Percentiles rank a stretch among this genome's conserved stretches.
phyloP scores from a whole-genome alignment of 2,329 filamentous ascomycete genomes.

The Tolypocladium guangdongense region DNA sequence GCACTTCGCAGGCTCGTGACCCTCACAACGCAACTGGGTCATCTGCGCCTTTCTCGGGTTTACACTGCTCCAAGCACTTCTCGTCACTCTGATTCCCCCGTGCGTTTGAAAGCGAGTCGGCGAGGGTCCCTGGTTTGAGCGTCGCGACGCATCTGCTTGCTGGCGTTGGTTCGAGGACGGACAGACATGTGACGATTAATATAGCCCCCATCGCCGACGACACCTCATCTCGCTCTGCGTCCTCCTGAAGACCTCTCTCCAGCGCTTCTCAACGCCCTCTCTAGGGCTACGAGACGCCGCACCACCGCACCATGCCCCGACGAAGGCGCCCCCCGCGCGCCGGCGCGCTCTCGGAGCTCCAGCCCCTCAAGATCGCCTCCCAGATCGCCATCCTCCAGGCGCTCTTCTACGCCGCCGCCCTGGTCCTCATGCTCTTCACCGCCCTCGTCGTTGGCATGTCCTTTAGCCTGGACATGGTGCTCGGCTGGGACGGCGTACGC shows the following conservation, averaged over 20 bases:
- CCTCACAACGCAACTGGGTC: not conserved
- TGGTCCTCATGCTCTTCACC: constrained; percentile 46
- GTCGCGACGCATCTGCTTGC: not conserved
- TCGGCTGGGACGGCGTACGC: constrained; percentile 47
- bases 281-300: not conserved
- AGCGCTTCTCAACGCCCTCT: too few species aligned
- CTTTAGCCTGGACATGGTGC: constrained; percentile 42
- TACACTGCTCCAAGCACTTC: not conserved
- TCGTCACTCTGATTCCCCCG: not conserved
- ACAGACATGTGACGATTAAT: not conserved
- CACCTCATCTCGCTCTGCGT: not conserved
- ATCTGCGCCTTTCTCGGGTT: not conserved
- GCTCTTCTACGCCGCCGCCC: constrained; percentile 41
- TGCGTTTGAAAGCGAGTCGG: not conserved
- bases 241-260: not conserved
- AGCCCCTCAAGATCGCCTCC: constrained; percentile 45
- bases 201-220: not conserved
- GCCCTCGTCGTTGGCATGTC: constrained; percentile 44
- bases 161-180: not conserved
- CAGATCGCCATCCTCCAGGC: constrained; percentile 48
- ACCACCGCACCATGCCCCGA: constrained; percentile 32
- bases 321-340: constrained; percentile 46
- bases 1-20: not conserved
- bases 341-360: constrained; percentile 50
- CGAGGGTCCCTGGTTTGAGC: not conserved